phyloP scores from a whole-genome alignment of 331 rosid species.

The Erythrophleum ivorense region DNA sequence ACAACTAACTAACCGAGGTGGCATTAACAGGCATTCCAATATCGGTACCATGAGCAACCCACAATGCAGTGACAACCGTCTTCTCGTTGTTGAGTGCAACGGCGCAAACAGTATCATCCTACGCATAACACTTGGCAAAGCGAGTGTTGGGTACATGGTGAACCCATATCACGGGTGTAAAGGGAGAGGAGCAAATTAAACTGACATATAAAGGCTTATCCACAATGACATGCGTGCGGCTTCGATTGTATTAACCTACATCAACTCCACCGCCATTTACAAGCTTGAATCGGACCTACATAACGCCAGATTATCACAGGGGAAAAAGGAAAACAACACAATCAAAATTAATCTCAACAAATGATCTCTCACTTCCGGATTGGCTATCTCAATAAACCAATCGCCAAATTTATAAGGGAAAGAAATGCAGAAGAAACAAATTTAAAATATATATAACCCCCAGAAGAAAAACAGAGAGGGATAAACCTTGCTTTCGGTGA shows the following conservation, averaged over 20 bases:
- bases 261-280: conserved; percentile 80
- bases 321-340: too few species aligned
- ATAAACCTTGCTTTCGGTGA: conserved; percentile 60
- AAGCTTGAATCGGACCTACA: conserved; percentile 76
- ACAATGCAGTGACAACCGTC: conserved; percentile 69
- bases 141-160: neutral
- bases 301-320: neutral
- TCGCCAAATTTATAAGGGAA: neutral
- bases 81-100: conserved; percentile 78
- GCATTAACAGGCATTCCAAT: conserved; percentile 66
- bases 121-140: conserved; percentile 8
- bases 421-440: neutral
- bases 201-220: conserved; percentile 65
- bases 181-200: neutral
- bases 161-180: neutral
- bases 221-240: conserved; percentile 81
- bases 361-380: neutral
- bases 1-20: conserved; percentile 60
- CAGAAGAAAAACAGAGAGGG: neutral
- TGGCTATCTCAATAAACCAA: neutral
- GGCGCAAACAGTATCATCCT: conserved; percentile 86
- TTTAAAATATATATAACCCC: too few species aligned
- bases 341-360: neutral
- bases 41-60: conserved; percentile 90
- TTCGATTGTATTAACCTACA: conserved; percentile 57